phyloP scores from a whole-genome alignment of 768 basidiomycete genomes.

The Rhodosporidiobolus sp. region DNA sequence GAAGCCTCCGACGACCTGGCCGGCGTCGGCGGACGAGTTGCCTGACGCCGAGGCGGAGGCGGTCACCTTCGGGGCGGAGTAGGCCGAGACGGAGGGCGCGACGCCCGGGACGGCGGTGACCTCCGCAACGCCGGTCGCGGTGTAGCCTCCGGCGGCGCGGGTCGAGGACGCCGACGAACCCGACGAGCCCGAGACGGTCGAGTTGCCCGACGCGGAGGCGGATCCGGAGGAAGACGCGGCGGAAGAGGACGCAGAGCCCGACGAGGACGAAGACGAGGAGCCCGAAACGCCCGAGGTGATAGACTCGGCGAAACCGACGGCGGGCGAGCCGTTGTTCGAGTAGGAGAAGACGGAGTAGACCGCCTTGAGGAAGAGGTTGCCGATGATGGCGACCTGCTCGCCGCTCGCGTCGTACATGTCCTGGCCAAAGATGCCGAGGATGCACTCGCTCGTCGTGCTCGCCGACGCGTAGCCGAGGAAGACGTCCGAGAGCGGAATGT shows the following conservation, averaged over 20 bases:
- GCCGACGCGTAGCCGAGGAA: slow-evolving; percentile 37
- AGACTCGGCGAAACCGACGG: slow-evolving; percentile 37
- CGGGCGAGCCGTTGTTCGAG: slow-evolving; percentile 36
- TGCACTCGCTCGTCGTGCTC: slow-evolving; percentile 17
- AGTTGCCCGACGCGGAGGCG: slow-evolving; percentile 4
- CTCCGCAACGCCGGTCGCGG: slow-evolving; percentile 19
- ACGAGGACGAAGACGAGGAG: neutral
- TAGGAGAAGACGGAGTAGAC: slow-evolving; percentile 38
- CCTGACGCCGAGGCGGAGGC: too few species aligned
- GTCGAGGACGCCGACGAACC: neutral
- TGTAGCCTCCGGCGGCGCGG: slow-evolving; percentile 13
- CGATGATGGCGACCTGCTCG: slow-evolving; percentile 26
- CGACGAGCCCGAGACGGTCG: slow-evolving; percentile 9
- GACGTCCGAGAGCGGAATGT: slow-evolving; percentile 35
- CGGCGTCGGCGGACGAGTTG: neutral
- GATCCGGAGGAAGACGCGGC: neutral
- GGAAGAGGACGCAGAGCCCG: neutral
- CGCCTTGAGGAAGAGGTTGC: slow-evolving; percentile 30
- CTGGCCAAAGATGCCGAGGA: slow-evolving; percentile 33
- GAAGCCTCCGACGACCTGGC: slow-evolving; percentile 10
- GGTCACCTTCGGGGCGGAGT: neutral
- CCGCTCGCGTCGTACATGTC: slow-evolving; percentile 36
- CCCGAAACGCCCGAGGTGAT: slow-evolving; percentile 23
- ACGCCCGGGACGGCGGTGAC: slow-evolving; percentile 19
- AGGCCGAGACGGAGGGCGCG: slow-evolving; percentile 11